Percentiles rank a stretch among this genome's conserved stretches.
These are phyloP conservation scores for Kipferlia bialata DNA, from an alignment of 78 protist species.

Conservation along the genomic window DNA sequence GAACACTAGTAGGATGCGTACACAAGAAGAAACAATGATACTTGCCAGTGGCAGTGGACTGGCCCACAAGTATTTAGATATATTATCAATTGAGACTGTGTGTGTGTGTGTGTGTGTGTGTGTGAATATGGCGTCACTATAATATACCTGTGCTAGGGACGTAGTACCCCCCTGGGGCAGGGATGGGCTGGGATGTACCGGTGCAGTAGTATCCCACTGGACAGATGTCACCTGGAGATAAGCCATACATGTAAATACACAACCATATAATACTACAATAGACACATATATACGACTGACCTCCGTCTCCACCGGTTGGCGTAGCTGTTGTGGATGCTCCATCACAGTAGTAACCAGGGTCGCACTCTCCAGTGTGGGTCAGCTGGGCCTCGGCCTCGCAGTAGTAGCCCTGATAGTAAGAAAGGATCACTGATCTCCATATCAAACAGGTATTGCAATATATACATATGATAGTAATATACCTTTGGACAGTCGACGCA, in stretches of 20 bases:
- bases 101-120: too few species aligned
- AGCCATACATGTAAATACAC: too few species aligned
- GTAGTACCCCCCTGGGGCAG: constrained; percentile 37
- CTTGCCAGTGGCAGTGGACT: background rate
- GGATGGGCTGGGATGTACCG: constrained; percentile 19
- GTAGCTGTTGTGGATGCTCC: background rate
- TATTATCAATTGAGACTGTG: too few species aligned
- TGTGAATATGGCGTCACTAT: too few species aligned
- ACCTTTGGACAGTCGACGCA: constrained; percentile 31
- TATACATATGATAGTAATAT: too few species aligned
- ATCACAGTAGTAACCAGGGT: constrained; percentile 27
- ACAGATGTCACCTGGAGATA: constrained; percentile 9
- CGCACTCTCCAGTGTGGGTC: constrained; percentile 6
- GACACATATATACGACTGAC: too few species aligned
- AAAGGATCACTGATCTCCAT: too few species aligned
- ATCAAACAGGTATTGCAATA: too few species aligned
- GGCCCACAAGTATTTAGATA: too few species aligned
- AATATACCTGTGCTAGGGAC: too few species aligned
- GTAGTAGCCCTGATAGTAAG: constrained; percentile 18
- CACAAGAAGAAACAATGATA: too few species aligned
- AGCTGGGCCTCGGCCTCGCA: background rate
- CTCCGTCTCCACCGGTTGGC: background rate
- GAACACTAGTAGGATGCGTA: constrained; percentile 34
- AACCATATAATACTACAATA: too few species aligned
- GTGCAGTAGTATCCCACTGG: background rate